Percentiles rank a stretch among this genome's conserved stretches.
These are phyloP conservation scores for Albatrellus ellisii DNA, from an alignment of 768 basidiomycete species.

Conservation along the genomic window DNA sequence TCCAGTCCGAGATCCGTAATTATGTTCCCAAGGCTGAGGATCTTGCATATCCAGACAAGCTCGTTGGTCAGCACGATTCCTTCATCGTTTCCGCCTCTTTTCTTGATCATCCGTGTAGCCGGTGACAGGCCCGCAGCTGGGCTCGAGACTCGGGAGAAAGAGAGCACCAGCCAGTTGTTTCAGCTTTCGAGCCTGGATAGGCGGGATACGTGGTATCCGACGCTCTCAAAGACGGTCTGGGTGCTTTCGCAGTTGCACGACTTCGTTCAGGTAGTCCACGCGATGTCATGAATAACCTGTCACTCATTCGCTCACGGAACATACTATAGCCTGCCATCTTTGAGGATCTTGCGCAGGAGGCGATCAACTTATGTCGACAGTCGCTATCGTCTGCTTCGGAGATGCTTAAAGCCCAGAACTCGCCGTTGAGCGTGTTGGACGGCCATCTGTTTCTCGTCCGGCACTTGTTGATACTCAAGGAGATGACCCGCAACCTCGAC, in stretches of 20 bases:
- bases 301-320: background rate
- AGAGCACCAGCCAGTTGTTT: constrained; percentile 57
- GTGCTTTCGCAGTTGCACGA: constrained; percentile 81
- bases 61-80: constrained; percentile 39
- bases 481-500: constrained; percentile 70
- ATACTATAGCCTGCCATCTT: constrained; percentile 75
- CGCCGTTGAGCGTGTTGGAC: constrained; percentile 39
- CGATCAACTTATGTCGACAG: constrained; percentile 66
- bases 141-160: constrained; percentile 48
- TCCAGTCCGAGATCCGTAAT: constrained; percentile 80
- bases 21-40: constrained; percentile 71
- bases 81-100: background rate
- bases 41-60: constrained; percentile 75
- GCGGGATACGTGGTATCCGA: constrained; percentile 87
- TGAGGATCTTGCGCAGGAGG: constrained; percentile 93
- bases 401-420: constrained; percentile 39
- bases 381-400: constrained; percentile 68
- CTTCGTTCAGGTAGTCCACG: constrained; percentile 78
- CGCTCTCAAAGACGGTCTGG: constrained; percentile 80
- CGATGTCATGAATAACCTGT: background rate
- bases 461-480: constrained; percentile 85
- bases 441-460: constrained; percentile 81
- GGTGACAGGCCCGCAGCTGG: constrained; percentile 31
- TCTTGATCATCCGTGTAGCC: constrained; percentile 20
- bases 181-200: constrained; percentile 56